These are phyloP conservation scores for Fallopia convolvulus DNA, from an alignment of 148 eudicot genomes.

Conservation along the genomic window DNA sequence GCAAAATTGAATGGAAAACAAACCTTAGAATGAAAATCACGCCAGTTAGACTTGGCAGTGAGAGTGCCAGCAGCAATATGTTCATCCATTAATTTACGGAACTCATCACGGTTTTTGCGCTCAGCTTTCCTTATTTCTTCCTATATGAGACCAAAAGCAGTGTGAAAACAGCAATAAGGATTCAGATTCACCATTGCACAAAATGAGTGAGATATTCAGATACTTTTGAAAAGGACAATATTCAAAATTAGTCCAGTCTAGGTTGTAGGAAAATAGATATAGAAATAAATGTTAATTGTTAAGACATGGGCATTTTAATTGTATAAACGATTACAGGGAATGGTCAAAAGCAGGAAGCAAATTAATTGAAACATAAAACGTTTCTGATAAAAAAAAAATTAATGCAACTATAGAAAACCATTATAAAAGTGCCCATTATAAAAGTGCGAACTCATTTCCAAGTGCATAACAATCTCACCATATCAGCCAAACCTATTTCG, in stretches of 20 bases:
- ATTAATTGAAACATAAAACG: not conserved
- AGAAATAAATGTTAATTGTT: not conserved
- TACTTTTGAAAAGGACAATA: not conserved
- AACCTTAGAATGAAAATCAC: slow-evolving; percentile 83
- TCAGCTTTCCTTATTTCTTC: slow-evolving; percentile 84
- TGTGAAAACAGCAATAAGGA: slow-evolving; percentile 8
- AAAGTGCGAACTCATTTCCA: not conserved
- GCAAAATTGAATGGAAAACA: slow-evolving; percentile 11
- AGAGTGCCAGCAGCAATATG: slow-evolving; percentile 73
- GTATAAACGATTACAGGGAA: not conserved
- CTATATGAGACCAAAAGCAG: slow-evolving; percentile 29
- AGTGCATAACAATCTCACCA: not conserved
- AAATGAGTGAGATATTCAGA: not conserved
- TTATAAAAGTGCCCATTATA: not conserved
- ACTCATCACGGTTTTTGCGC: slow-evolving; percentile 92
- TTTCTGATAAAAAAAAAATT: not conserved
- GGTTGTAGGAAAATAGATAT: not conserved
- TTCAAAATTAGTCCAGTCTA: not conserved
- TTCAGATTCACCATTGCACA: not conserved
- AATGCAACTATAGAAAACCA: not conserved
- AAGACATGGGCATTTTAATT: not conserved
- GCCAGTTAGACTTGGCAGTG: slow-evolving; percentile 62
- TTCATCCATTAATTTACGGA: slow-evolving; percentile 86
- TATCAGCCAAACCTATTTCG: not conserved
- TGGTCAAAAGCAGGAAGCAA: not conserved